Percentiles rank a stretch among this genome's conserved stretches.
phyloP scores from a whole-genome alignment of 768 basidiomycete species.

The Lenzites betulinus region DNA sequence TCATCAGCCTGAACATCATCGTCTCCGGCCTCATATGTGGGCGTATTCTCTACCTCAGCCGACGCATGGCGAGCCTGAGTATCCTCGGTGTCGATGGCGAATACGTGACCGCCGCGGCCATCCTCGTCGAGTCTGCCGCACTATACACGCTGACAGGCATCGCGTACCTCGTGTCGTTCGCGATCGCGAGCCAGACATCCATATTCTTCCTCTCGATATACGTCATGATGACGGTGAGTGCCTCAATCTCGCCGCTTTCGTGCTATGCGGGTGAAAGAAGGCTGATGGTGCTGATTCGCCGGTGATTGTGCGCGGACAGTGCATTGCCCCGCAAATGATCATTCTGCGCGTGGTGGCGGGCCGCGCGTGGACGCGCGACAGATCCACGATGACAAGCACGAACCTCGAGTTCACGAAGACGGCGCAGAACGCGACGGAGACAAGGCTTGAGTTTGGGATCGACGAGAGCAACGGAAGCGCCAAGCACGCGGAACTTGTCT shows the following conservation, averaged over 20 bases:
- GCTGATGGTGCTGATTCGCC: not conserved
- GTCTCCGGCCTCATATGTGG: constrained; percentile 15
- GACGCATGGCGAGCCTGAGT: not conserved
- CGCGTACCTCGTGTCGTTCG: constrained; percentile 40
- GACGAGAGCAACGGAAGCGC: not conserved
- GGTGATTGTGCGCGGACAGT: not conserved
- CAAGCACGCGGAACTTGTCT: not conserved
- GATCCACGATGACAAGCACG: constrained; percentile 4
- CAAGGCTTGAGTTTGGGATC: not conserved
- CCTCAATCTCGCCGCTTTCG: not conserved
- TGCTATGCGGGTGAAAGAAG: not conserved
- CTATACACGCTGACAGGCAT: constrained; percentile 39
- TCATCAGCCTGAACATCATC: constrained; percentile 19
- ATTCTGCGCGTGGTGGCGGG: constrained; percentile 20
- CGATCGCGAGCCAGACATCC: constrained; percentile 30
- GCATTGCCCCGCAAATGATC: constrained; percentile 20
- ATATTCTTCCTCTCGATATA: constrained; percentile 39
- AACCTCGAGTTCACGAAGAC: constrained; percentile 15
- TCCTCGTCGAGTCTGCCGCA: constrained; percentile 40
- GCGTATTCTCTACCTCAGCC: constrained; percentile 13
- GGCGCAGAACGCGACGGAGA: not conserved
- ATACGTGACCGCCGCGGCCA: constrained; percentile 37
- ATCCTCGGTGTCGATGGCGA: constrained; percentile 21
- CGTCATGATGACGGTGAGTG: constrained; percentile 36
- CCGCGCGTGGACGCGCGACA: constrained; percentile 19